A percentile compares a stretch with the other conserved stretches of the same genome.
Evolutionary conservation across 2,329 filamentous ascomycete genomes (phyloP).

Genomic region (Dryadomyces sulphureus): DNA sequence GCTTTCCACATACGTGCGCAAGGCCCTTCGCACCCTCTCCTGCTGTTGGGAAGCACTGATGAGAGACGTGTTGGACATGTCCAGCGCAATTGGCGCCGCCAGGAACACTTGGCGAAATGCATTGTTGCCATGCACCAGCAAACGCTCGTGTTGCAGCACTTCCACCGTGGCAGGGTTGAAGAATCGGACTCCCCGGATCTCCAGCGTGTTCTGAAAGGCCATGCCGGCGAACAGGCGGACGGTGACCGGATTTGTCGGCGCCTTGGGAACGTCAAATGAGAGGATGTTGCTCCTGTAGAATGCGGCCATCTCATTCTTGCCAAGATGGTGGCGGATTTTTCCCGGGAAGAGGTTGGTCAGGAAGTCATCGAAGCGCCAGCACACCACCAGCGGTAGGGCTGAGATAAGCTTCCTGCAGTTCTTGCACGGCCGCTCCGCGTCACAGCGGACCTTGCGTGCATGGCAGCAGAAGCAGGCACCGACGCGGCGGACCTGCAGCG

Average conservation of each 20-base stretch:
- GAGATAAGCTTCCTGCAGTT: slow-evolving; percentile 38
- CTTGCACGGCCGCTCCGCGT: slow-evolving; percentile 38
- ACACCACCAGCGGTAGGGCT: slow-evolving; percentile 37
- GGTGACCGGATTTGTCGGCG: slow-evolving; percentile 22
- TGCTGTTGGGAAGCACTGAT: slow-evolving; percentile 24
- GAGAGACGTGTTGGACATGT: slow-evolving; percentile 23
- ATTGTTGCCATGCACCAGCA: slow-evolving; percentile 20
- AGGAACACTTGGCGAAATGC: slow-evolving; percentile 26
- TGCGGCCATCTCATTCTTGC: slow-evolving; percentile 30
- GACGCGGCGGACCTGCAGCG: slow-evolving; percentile 35
- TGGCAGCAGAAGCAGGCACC: slow-evolving; percentile 47
- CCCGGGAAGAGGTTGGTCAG: slow-evolving; percentile 34
- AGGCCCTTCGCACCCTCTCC: slow-evolving; percentile 25
- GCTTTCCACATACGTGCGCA: slow-evolving; percentile 32
- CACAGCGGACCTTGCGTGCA: slow-evolving; percentile 43
- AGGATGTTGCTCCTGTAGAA: slow-evolving; percentile 21
- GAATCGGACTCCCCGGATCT: slow-evolving; percentile 31
- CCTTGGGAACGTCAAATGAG: slow-evolving; percentile 13
- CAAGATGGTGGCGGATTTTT: slow-evolving; percentile 35
- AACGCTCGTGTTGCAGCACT: slow-evolving; percentile 35
- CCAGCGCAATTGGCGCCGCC: slow-evolving; percentile 36
- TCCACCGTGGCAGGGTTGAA: slow-evolving; percentile 34
- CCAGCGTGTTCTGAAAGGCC: slow-evolving; percentile 27
- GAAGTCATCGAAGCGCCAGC: slow-evolving; percentile 46
- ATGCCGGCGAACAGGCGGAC: slow-evolving; percentile 34